Base-by-base conservation (phyloP, 495 filamentous ascomycete genomes). In the Collariella sp. region DNA sequence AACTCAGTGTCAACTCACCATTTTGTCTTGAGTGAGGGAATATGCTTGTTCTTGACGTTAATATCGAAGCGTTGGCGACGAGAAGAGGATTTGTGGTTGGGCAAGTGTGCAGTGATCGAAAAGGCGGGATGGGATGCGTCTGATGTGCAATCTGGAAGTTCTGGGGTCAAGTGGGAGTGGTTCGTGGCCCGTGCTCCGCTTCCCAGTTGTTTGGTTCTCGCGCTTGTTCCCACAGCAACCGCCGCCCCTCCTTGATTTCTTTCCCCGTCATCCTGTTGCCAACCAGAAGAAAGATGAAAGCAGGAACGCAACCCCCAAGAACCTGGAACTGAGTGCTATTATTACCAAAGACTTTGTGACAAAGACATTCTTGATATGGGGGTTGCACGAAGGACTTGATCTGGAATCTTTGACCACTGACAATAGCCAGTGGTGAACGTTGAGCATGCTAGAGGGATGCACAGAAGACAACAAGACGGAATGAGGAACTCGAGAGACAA, bases 151-250 rank as follows among this genome's bases (percentile, higher is more conserved):
- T 16, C 16, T 33, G 18, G 43, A 42, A 18, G 7, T 15, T 24
- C 22, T 26, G 39, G 19, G 6, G n/a, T 40, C 26, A 12, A 23
- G 23, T 16, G 23, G 15, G 6, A 12, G 13, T 15, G 20, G 15
- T 22, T 24, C n/a, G 12, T 48, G 48, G 48, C 43, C 46, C 36
- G 23, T 35, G 40, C 38, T 45, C 41, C 29, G 23, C 5, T 35
- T 38, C 26, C 26, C 26, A 31, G 20, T 45, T 58, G 55, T 53
- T 58, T 40, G 46, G 24, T 22, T 46, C 16, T 44, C 19, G 9
- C 13, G 18, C 23, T 33, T 49, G 44, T 58, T 52, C 48, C 33
- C 50, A 19, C 49, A 50, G 55, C 55, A 58, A 58, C 55, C 42
- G 50, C 10, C 15, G 7, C 20, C 23, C 24, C 22, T 16, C 35